Evolutionary conservation across 108 stramenopile genomes (phyloP), one percentile per base, ranked within the genome.

Genomic region (Fragilariopsis cylindrus): DNA sequence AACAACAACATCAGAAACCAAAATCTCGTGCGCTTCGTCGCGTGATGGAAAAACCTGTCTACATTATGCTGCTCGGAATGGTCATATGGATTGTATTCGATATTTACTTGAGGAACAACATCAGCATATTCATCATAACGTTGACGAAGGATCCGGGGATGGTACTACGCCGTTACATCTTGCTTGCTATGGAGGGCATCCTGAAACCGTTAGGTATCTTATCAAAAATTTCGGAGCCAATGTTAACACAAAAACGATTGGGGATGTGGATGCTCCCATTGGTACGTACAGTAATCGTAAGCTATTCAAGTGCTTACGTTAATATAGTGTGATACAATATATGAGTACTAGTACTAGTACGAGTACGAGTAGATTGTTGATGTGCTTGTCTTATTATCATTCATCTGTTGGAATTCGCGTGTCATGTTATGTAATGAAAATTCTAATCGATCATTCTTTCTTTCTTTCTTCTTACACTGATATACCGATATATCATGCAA

Each of bases 41-140:
- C 92, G 94, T 4, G 94, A 95, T 84, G 94, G 94, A 3, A 96
- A 92, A 79, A 96, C 95, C 8, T 75, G 79, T 48, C 82, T 96
- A 42, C 95, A 96, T 66, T 96, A 89, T 65, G 95, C 95, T 5
- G 87, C 91, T 12, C 78, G 95, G 16, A 93, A 96, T 72, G 95
- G 92, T n/a, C 86, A 86, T 16, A 69, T 84, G 40, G 30, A 65
- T 13, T 76, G 75, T 67, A 55, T 80, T 46, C 50, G 48, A 52
- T 84, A 77, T 69, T 45, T 80, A 15, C 43, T 80, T 5, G 63
- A 74, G 52, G n/a, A 55, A 62, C 60, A 41, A 41, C 39, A 21
- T 42, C 60, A 62, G 7, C 30, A 42, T 7, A 16, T 47, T 0
- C n/a, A 57, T 11, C 44, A 40, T 16, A 46, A 74, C 45, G 50